Percentiles rank a stretch among this genome's conserved stretches.
Conservation (phyloP, 495 filamentous ascomycete genomes). For the Xylaria cubensis region DNA sequence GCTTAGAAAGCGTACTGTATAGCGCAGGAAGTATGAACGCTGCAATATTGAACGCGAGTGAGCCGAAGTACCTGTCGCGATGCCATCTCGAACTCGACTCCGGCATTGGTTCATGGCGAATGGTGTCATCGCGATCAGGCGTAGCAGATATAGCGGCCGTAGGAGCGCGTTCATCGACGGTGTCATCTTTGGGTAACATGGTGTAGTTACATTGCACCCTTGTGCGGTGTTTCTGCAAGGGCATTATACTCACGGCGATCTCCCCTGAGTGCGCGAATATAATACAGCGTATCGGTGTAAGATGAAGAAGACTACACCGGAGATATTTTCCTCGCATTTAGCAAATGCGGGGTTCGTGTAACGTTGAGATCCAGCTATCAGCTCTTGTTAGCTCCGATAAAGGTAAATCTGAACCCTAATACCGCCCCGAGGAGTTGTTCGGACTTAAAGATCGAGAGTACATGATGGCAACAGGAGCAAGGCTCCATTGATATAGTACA, state of each 20-base stretch:
- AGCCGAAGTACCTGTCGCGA: conserved; percentile 56
- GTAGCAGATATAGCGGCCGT: conserved; percentile 1
- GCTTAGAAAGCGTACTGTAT: conserved; percentile 72
- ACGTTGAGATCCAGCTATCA: neutral
- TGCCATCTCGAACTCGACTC: conserved; percentile 17
- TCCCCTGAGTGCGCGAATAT: neutral
- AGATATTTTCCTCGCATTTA: neutral
- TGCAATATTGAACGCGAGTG: conserved; percentile 67
- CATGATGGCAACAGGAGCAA: neutral
- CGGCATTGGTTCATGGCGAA: neutral
- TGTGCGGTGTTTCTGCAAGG: neutral
- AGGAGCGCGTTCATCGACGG: neutral
- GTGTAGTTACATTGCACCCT: conserved; percentile 15
- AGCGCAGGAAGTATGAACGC: conserved; percentile 73
- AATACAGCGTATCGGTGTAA: neutral
- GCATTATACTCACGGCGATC: neutral
- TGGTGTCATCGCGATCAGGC: neutral
- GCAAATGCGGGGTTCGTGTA: conserved; percentile 7
- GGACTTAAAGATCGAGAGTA: neutral
- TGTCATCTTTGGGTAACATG: conserved; percentile 26
- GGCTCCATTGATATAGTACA: neutral
- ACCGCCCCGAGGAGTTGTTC: neutral
- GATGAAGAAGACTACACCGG: neutral
- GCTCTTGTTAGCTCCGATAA: neutral
- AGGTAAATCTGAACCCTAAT: neutral